Evolutionary conservation across 2,329 filamentous ascomycete species (phyloP).

Genomic region (Pseudogymnoascus sp.): DNA sequence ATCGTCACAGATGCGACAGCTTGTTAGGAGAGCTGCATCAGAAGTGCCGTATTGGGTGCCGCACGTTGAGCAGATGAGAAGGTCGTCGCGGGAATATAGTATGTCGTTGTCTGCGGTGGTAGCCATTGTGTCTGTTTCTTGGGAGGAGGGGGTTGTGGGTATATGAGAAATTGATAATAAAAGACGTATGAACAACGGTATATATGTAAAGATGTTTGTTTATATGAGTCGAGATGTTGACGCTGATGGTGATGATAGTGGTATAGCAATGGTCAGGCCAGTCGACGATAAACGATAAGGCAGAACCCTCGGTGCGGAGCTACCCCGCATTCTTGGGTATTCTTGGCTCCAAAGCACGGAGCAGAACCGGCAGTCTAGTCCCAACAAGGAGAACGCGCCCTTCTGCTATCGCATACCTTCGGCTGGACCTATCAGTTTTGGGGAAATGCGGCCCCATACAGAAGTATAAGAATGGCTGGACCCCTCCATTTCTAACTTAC

Average conservation of each 20-base stretch:
- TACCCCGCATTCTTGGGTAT: constrained; percentile 1
- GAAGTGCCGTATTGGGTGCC: constrained; percentile 59
- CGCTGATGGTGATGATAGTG: not conserved
- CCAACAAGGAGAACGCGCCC: not conserved
- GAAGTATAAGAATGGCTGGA: not conserved
- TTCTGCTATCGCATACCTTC: not conserved
- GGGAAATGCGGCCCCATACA: not conserved
- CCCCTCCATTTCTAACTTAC: not conserved
- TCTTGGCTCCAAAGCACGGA: not conserved
- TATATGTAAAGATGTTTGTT: not conserved
- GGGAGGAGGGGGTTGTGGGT: not conserved
- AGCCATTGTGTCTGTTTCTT: not conserved
- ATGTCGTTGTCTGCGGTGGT: not conserved
- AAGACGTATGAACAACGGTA: not conserved
- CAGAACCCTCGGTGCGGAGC: not conserved
- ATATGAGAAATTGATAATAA: not conserved
- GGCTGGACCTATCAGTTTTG: constrained; percentile 2
- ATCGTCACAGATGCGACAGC: constrained; percentile 67
- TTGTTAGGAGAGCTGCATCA: constrained; percentile 39
- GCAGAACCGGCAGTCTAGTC: not conserved
- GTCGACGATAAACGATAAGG: not conserved
- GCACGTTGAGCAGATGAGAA: constrained; percentile 58
- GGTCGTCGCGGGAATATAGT: constrained; percentile 17
- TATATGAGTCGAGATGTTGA: not conserved
- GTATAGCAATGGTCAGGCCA: not conserved